Evolutionary conservation across 257 asterid genomes (phyloP), one percentile per base, ranked within the genome.

Genomic region (Solanum verrucosum): DNA sequence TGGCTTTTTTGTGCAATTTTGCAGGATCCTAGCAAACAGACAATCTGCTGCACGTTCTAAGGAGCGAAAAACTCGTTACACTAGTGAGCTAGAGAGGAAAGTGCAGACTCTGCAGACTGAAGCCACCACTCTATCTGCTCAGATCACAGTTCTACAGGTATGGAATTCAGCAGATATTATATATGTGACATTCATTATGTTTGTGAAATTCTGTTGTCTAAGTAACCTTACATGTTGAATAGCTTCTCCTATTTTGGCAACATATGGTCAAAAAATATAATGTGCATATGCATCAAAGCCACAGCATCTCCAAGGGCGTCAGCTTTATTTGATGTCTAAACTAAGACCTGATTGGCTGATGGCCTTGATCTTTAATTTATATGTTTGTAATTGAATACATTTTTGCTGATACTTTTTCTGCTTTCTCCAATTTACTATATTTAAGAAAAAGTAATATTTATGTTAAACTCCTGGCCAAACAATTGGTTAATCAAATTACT

Each of bases 11-110:
- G 9, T 87, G 88, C 71, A 84, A 72, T 42, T 72, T 85, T 91
- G 89, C 90, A 96, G 98, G 93, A 95, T 96, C 89, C 96, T 97
- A 59, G 98, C 99, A 29, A 97, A 97, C 88, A 94, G 99, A 78
- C 98, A 97, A 91, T 97, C 99, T 83, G 99, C 99, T 7, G 98
- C 99, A 18, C 94, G 98, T 23, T 97, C 99, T 0, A 97, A 97
- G 89, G 99, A 97, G 92, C 92, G 99, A 87, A 95, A 97, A 83
- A 89, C 92, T 29, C 95, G 95, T 15, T 97, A 97, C 89, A 96
- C 99, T 3, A 60, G 91, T 37, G 99, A 97, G 91, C 91, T 97
- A 88, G 98, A 96, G 93, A 95, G 94, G 95, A 95, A 96, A 94
- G 98, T 96, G 85, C 99, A 96, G 86, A 96, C 98, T 35, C 92